Conservation (phyloP, 805 yeast genomes). For the Peterozyma xylosa region DNA sequence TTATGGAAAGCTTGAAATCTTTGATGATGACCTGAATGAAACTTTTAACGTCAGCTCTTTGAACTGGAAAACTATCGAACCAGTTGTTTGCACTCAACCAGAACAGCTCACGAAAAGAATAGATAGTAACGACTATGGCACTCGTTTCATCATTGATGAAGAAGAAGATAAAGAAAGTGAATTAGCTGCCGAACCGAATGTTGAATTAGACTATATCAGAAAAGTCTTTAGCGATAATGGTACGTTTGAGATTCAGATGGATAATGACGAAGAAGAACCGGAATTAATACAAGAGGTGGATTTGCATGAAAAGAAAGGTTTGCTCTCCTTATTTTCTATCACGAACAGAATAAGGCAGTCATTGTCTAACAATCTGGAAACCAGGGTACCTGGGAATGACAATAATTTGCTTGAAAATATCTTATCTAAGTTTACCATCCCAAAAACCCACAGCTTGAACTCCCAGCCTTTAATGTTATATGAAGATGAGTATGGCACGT, state of each 20-base stretch:
- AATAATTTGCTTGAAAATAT: background rate
- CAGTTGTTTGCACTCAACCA: background rate
- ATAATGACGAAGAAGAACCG: background rate
- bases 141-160: conserved; percentile 4
- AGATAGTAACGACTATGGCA: conserved; percentile 5
- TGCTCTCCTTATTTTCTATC: conserved; percentile 21
- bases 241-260: conserved; percentile 4
- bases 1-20: background rate
- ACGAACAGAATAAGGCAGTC: conserved; percentile 11
- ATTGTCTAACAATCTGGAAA: background rate
- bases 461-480: conserved; percentile 10
- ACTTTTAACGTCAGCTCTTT: conserved; percentile 6
- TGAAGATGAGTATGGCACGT: conserved; percentile 30
- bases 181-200: conserved; percentile 2
- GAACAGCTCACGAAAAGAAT: background rate
- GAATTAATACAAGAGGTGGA: conserved; percentile 6
- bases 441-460: background rate
- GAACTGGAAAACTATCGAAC: conserved; percentile 1
- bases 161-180: background rate
- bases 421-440: background rate
- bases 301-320: conserved; percentile 23
- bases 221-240: conserved; percentile 8
- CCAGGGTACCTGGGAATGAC: background rate
- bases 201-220: conserved; percentile 6
- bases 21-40: background rate